phyloP scores from a whole-genome alignment of 2,329 filamentous ascomycete genomes.

The Emergomyces orientalis region DNA sequence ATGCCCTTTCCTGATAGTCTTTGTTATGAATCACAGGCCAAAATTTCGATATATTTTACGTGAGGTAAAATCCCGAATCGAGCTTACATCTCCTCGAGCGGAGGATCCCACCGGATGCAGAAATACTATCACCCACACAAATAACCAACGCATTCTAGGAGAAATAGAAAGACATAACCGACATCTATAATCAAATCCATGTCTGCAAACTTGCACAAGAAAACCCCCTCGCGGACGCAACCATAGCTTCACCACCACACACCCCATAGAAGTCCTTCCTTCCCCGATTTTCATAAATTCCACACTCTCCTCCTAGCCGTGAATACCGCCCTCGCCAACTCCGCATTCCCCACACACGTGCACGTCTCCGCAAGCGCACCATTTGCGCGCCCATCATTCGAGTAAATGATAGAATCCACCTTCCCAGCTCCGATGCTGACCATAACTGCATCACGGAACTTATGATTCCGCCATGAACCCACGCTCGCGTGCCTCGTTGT shows the following conservation, averaged over 20 bases:
- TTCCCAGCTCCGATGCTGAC: not conserved
- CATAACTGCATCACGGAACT: not conserved
- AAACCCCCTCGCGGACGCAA: not conserved
- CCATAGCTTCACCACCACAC: not conserved
- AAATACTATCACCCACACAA: not conserved
- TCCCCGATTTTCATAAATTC: not conserved
- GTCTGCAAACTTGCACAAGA: not conserved
- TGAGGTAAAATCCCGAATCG: not conserved
- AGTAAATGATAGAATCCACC: not conserved
- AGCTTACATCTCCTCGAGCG: not conserved
- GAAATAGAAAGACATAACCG: not conserved
- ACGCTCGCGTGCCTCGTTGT: not conserved
- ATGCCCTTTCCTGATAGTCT: not conserved
- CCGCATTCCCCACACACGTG: slow-evolving; percentile 1
- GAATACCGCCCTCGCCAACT: slow-evolving; percentile 2
- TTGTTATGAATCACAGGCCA: not conserved
- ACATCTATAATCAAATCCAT: not conserved
- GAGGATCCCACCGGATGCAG: not conserved
- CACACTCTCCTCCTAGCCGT: not conserved
- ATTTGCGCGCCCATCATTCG: not conserved
- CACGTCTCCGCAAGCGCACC: not conserved
- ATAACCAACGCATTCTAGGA: not conserved
- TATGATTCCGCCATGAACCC: not conserved
- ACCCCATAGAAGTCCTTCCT: not conserved
- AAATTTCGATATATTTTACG: not conserved